phyloP scores from a whole-genome alignment of 768 basidiomycete species.

The Serendipita vermifera region DNA sequence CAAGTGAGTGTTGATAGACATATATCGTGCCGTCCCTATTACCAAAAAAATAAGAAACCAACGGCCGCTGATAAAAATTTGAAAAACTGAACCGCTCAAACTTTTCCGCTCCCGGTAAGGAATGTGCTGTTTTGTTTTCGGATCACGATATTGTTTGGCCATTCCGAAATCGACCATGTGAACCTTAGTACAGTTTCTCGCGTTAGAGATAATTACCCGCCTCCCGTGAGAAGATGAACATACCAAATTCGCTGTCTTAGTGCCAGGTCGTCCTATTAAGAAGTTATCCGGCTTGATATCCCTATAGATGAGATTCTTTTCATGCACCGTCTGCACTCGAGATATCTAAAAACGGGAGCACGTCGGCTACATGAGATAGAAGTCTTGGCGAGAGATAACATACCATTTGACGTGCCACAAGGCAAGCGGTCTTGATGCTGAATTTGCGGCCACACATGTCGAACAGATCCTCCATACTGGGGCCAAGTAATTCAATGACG shows the following conservation, averaged over 20 bases:
- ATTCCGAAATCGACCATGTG: constrained; percentile 90
- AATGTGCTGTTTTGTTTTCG: constrained; percentile 98
- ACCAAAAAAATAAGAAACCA: not conserved
- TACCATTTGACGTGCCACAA: constrained; percentile 97
- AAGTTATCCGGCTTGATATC: constrained; percentile 99
- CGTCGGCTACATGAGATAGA: not conserved
- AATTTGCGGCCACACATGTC: constrained; percentile 99
- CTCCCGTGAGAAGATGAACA: too few relatives aligned
- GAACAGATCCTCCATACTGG: constrained; percentile 93
- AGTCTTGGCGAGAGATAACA: constrained; percentile 18
- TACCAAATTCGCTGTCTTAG: constrained; percentile 64
- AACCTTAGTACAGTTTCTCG: too few relatives aligned
- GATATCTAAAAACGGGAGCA: constrained; percentile 45
- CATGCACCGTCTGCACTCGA: constrained; percentile 95
- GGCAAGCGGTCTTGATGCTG: constrained; percentile 94
- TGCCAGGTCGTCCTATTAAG: constrained; percentile 85
- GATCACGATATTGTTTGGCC: constrained; percentile 99
- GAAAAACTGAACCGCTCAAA: constrained; percentile 34
- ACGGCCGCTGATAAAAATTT: not conserved
- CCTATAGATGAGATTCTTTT: constrained; percentile 98
- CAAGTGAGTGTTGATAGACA: constrained; percentile 99
- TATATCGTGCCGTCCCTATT: constrained; percentile 87
- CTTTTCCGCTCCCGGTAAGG: constrained; percentile 98
- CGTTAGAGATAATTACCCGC: too few relatives aligned
- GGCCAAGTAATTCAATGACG: constrained; percentile 94